A percentile compares a stretch with the other conserved stretches of the same genome.
Evolutionary conservation across 106 monocot species (phyloP).

Genomic region (Allium sativum): DNA sequence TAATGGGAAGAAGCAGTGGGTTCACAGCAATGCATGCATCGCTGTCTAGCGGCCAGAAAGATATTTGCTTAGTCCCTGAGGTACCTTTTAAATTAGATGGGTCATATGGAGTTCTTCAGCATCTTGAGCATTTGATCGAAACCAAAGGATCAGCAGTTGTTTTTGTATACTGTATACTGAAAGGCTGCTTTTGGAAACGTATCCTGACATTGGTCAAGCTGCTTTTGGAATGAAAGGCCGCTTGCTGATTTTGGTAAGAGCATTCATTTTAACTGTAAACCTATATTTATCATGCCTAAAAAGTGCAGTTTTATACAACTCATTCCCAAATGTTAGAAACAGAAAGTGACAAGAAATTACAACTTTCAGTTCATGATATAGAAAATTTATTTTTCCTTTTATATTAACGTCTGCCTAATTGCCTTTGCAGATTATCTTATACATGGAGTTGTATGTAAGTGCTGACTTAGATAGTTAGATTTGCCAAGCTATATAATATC

Average conservation of each 20-base stretch:
- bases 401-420: not conserved
- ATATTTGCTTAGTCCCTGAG: conserved; percentile 91
- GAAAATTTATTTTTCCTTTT: not conserved
- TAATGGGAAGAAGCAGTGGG: conserved; percentile 93
- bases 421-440: conserved; percentile 55
- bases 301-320: too few species aligned
- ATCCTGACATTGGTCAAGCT: conserved; percentile 64
- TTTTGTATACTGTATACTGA: too few species aligned
- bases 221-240: conserved; percentile 66
- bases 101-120: conserved; percentile 52
- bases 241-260: conserved; percentile 54
- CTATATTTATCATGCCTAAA: too few species aligned
- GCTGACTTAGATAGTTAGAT: not conserved
- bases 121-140: conserved; percentile 54
- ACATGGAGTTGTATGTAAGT: conserved; percentile 90
- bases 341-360: too few species aligned
- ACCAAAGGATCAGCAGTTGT: conserved; percentile 71
- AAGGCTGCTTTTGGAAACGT: conserved; percentile 59
- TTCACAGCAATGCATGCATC: conserved; percentile 95
- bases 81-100: conserved; percentile 71
- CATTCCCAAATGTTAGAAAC: not conserved
- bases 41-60: conserved; percentile 87
- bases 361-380: not conserved
- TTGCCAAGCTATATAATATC: not conserved
- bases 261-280: not conserved